phyloP scores from a whole-genome alignment of 1,284 basidiomycete genomes.

The Fomitopsis palustris region DNA sequence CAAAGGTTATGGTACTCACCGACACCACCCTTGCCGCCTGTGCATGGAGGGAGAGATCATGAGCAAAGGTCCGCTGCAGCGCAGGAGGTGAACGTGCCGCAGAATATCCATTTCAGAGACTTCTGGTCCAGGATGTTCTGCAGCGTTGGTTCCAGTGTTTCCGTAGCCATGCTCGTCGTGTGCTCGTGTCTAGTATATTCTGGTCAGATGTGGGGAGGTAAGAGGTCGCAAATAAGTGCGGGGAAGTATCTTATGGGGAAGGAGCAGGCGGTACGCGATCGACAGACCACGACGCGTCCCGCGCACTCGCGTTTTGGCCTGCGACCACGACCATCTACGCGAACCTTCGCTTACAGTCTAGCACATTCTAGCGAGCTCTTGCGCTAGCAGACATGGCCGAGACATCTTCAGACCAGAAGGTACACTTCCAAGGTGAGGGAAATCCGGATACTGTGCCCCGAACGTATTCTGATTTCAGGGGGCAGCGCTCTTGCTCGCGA shows the following conservation, averaged over 20 bases:
- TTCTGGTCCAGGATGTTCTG: conserved; percentile 90
- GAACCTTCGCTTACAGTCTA: conserved; percentile 22
- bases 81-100: conserved; percentile 55
- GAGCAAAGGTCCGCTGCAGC: conserved; percentile 9
- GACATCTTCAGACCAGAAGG: conserved; percentile 29
- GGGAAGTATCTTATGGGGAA: not conserved
- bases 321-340: conserved; percentile 25
- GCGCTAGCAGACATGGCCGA: conserved; percentile 21
- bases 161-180: conserved; percentile 39
- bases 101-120: conserved; percentile 93
- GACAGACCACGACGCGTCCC: not conserved
- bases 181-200: not conserved
- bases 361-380: conserved; percentile 11
- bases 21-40: conserved; percentile 94
- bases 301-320: conserved; percentile 11
- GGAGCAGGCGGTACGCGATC: not conserved
- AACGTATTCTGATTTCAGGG: not conserved
- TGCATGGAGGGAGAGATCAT: conserved; percentile 6
- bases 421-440: conserved; percentile 25
- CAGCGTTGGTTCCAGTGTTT: conserved; percentile 72
- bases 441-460: not conserved
- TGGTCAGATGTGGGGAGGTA: not conserved
- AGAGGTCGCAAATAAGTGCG: not conserved
- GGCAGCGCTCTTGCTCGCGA: conserved; percentile 76
- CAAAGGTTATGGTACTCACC: conserved; percentile 47